Evolutionary conservation across 768 basidiomycete species (phyloP), one percentile per base, ranked within the genome.

Genomic region (Podaxis carcinomalis): DNA sequence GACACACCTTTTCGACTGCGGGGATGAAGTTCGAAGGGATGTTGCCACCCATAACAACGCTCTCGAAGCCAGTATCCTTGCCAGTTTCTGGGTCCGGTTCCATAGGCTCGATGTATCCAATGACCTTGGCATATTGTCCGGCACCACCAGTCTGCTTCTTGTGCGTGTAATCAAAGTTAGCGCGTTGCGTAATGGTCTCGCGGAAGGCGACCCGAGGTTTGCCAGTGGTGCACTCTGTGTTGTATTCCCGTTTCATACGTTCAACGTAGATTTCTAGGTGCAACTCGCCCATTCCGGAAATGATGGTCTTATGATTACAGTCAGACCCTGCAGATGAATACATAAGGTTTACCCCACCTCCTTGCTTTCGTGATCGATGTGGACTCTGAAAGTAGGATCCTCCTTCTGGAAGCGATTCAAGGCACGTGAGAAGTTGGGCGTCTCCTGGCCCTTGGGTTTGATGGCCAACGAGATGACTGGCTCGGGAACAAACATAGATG

Each of bases 231-330:
- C 94, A 97, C 46, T 92, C 87, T 19, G 94, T 92, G 58, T 91
- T 92, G 75, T 99, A 99, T 75, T 99, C 97, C 56, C 97, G 91
- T 67, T 87, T 89, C 95, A 99, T 98, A 42, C 97, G 93, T 72
- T 99, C 97, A 62, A 98, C 95, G 75, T 99, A 98, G 69, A 99
- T 96, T 70, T 99, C 97, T 23, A 99, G 84, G 71, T 99, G 97
- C 16, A 99, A 85, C 73, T 99, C 97, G 25, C 97, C 97, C 97
- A 99, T 99, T 21, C 97, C 97, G 32, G 95, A 98, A 65, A 99
- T 98, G 73, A 99, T 98, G 14, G 96, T 98, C 92, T 95, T 65
- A 16, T 14, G 2, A 57, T 46, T 9, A 19, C 35, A 54, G 19
- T 44, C 52, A 44, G 25, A 19, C 28, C 3, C 1, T 16, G 40